phyloP scores from a whole-genome alignment of 495 filamentous ascomycete species.

The Hyphodiscus hymeniophilus region DNA sequence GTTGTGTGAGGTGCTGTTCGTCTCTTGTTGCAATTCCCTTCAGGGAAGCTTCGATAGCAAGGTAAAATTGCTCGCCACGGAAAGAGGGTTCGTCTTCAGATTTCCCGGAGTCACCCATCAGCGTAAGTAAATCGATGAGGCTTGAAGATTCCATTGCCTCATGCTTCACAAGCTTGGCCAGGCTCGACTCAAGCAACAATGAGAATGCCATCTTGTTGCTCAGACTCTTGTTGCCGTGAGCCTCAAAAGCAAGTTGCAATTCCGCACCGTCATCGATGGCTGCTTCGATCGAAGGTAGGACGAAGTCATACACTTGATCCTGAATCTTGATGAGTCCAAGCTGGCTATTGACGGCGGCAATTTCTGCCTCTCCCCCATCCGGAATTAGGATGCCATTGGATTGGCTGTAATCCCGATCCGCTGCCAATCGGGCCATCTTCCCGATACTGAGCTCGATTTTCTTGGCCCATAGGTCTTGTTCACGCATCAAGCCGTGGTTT shows the following conservation, averaged over 20 bases:
- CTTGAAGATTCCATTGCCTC: slow-evolving; percentile 56
- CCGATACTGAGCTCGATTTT: slow-evolving; percentile 85
- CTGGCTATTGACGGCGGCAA: slow-evolving; percentile 46
- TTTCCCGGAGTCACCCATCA: slow-evolving; percentile 35
- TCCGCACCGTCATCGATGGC: slow-evolving; percentile 75
- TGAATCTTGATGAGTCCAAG: slow-evolving; percentile 64
- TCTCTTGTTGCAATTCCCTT: slow-evolving; percentile 30
- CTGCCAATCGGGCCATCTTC: slow-evolving; percentile 67
- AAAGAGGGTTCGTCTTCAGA: slow-evolving; percentile 29
- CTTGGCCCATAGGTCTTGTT: slow-evolving; percentile 77
- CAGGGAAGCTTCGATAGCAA: slow-evolving; percentile 48
- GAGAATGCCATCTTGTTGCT: slow-evolving; percentile 54
- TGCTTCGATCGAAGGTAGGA: slow-evolving; percentile 46
- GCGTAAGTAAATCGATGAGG: slow-evolving; percentile 75
- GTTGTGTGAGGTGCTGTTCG: slow-evolving; percentile 33
- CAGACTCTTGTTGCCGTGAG: slow-evolving; percentile 47
- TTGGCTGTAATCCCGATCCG: slow-evolving; percentile 21
- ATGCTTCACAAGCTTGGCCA: slow-evolving; percentile 58
- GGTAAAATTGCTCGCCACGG: slow-evolving; percentile 38
- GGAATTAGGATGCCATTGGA: slow-evolving; percentile 25
- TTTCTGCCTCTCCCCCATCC: slow-evolving; percentile 29
- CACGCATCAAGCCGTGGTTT: slow-evolving; percentile 52
- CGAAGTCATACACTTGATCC: slow-evolving; percentile 44
- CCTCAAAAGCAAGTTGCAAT: slow-evolving; percentile 61
- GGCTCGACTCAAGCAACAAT: slow-evolving; percentile 53